Evolutionary conservation across 1,284 basidiomycete genomes (phyloP), one percentile per base, ranked within the genome.

Genomic region (Cutaneotrichosporon daszewskae): DNA sequence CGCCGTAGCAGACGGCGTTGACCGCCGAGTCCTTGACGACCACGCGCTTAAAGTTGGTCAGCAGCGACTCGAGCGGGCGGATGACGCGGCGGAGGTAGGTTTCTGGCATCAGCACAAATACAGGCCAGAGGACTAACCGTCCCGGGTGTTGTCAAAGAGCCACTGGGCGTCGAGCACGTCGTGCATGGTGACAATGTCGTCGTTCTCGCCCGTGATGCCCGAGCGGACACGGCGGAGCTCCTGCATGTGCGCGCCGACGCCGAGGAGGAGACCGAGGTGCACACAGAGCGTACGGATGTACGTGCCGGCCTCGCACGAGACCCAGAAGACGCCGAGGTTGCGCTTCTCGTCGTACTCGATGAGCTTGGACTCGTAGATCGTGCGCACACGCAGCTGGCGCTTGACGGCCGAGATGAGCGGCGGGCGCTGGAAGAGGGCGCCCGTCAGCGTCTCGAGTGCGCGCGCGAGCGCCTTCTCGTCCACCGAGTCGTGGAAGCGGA

Each of bases 131-230:
- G 31, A 66, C 81, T 54, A 55, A 85, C 89, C 92, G 72, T 99
- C 95, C 38, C 94, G 80, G n/a, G 88, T 96, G 71, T 95, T 97
- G 72, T 99, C 95, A 71, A 95, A 98, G 63, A 87, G 74, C 92
- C 94, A 99, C 66, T 98, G 95, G 10, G 95, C 95, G 70, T 99
- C 95, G 72, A 99, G 75, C 25, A 99, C 92, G 69, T 99, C 95
- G 74, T 99, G 95, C 95, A 99, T 99, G 25, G 95, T 95, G 48
- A 98, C 95, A 62, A 98, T 94, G 63, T 91, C 89, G 71, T 98
- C 95, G 70, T 89, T 90, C 74, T 99, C 95, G 45, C 85, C 86
- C 76, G 97, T 84, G 36, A 92, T 94, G 68, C 95, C 95, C 68
- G 85, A 89, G 55, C 95, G 78, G 9, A 98, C 94, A 66, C 95